Evolutionary conservation across 2,329 filamentous ascomycete species (phyloP), one percentile per base, ranked within the genome.

Genomic region (Dichotomopilus funicola): DNA sequence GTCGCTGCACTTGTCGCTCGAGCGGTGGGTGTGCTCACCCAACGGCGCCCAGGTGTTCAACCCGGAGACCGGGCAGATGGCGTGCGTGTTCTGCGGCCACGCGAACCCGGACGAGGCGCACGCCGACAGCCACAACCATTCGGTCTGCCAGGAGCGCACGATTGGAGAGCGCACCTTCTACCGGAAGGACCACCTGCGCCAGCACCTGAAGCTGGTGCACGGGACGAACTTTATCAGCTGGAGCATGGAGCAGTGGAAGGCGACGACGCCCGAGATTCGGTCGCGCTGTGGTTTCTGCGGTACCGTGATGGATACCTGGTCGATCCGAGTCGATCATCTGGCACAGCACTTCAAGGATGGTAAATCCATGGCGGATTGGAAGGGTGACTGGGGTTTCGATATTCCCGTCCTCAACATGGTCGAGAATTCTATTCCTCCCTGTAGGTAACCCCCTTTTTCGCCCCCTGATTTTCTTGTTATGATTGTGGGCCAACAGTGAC

Each of bases 301-400:
- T 49, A 76, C 80, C 54, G 72, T 82, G 11, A 78, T 85, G 73
- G 78, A 81, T 62, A 82, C 77, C 45, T 86, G 83, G 83, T 76
- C 75, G 8, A 73, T 77, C 54, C 74, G 83, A 65, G 74, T 80
- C 12, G 82, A 86, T 63, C 83, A 86, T 64, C 70, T 86, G 41
- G 82, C 83, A n/a, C 81, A 85, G 60, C 83, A 86, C 68, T 86
- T 85, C 73, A 85, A 84, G 70, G 79, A 75, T 33, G 82, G 83
- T 71, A 79, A 78, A 60, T 81, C 79, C 64, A 86, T 86, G 82
- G 80, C 78, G 59, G 80, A 85, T 68, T 86, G 83, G 83, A 83
- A 84, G 74, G 83, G 83, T 72, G 82, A 83, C 69, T 85, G 82
- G 82, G 83, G 83, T 74, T 85, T 86, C 59, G 82, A 85, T 54